Evolutionary conservation across 768 basidiomycete genomes (phyloP), one percentile per base, ranked within the genome.

Genomic region (Pseudohyphozyma bogoriensis): DNA sequence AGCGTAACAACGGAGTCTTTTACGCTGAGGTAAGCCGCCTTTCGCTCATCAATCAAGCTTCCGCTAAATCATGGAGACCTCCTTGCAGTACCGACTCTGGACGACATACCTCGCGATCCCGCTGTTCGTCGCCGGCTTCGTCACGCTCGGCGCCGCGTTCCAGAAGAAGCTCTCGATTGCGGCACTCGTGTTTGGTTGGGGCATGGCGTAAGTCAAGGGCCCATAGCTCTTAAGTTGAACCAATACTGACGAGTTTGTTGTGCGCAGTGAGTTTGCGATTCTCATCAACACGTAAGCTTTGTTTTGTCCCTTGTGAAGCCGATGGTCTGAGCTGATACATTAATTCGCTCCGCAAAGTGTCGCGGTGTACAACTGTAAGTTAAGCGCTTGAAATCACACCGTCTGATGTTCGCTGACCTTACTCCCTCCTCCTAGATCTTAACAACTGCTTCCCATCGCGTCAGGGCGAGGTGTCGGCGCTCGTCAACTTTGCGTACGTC

Each of bases 161-260:
- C 44, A 63, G 51, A 46, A 63, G 45, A 68, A 71, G 51, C 55
- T 71, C 18, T 61, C 58, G 29, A 47, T 69, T 33, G 71, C 58
- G 1, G 71, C 78, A 2, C 68, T 85, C 31, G 76, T 85, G 55
- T 79, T 84, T 73, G 84, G 84, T 20, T 85, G 84, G 84, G 82
- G 81, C 13, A 79, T 84, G 55, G 78, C 82, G 1, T 76, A 82
- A 60, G 73, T 81, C n/a, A n/a, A n/a, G n/a, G n/a, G 4, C 75
- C 79, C 0, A 72, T 80, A 49, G 61, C 24, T 62, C 10, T 39
- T 10, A 11, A 11, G 10, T 39, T 11, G 37, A 39, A 11, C 37
- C 10, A 10, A 39, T 39, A 11, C 37, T 39, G 37, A 39, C 37
- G 37, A 11, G 20, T 20, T 39, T 20, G 37, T 11, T 39, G 20